Evolutionary conservation across 2,329 filamentous ascomycete genomes (phyloP), one percentile per base, ranked within the genome.

Genomic region (Coniochaeta prunicola): DNA sequence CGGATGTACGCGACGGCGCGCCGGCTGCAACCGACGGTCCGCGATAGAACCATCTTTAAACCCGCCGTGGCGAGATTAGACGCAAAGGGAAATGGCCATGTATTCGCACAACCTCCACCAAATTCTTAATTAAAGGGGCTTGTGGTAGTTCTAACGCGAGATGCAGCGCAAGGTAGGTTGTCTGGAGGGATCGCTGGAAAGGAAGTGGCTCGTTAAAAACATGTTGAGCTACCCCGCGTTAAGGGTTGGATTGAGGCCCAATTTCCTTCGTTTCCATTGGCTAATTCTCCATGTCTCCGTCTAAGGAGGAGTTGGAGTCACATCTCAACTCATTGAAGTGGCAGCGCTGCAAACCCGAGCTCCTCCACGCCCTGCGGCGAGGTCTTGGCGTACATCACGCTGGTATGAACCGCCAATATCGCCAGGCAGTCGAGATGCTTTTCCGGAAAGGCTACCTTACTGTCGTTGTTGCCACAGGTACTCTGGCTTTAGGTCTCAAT

Each of bases 331-430:
- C 81, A 30, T 73, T 90, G 5, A 71, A 74, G n/a, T 71, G 72
- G 53, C 80, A 80, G 56, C 73, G 76, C 15, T 74, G 87, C 21
- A 69, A 74, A 0, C 73, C 77, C 10, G 77, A 77, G 62, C 69
- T 92, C 10, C 77, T 90, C 21, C 73, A 80, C 10, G 84, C 84
- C 2, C 75, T 93, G 1, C 76, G 76, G 59, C 77, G 89, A 58
- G 90, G 90, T 21, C 77, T 93, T 19, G 90, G 87, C 33, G 83
- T 92, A 7, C 89, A 93, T 72, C 90, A 93, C 67, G 82, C 89
- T 19, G 89, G 90, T 72, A 85, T 92, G 85, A 92, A 92, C 67
- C 80, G 88, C 56, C 83, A 84, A 62, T 92, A 92, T 67, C 83
- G 90, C 38, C 88, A 91, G 69, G 77, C 79, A 21, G 86, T 90